phyloP scores from a whole-genome alignment of 1,139 yeast species.

The Debaryomycetaceae sp. region DNA sequence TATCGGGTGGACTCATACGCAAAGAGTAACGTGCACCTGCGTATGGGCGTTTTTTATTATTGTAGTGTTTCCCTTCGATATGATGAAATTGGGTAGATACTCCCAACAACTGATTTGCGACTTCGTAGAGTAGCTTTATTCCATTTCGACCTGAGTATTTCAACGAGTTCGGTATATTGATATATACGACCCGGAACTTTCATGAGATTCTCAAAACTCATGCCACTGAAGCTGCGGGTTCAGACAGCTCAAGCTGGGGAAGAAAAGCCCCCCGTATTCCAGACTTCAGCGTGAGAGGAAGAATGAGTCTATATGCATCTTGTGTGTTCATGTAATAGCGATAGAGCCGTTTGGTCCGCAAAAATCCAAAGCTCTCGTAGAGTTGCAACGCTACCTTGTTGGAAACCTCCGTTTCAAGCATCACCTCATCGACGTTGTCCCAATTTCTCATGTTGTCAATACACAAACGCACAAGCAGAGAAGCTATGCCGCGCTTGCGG shows the following conservation, averaged over 20 bases:
- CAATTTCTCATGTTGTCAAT: constrained; percentile 62
- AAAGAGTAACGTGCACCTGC: no score
- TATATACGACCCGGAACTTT: no score
- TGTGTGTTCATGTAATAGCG: constrained; percentile 88
- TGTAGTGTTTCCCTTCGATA: no score
- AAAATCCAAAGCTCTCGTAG: constrained; percentile 85
- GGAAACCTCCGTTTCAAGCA: constrained; percentile 86
- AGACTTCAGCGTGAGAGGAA: constrained; percentile 31
- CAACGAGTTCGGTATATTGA: no score
- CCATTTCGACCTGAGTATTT: no score
- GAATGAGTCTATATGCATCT: constrained; percentile 82
- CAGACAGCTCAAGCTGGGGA: constrained; percentile 10
- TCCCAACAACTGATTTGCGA: no score
- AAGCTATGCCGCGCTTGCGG: constrained; percentile 82
- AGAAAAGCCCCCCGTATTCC: constrained; percentile 33
- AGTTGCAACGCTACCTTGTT: constrained; percentile 72
- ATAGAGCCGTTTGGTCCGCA: constrained; percentile 75
- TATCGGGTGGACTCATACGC: no score
- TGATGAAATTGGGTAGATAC: no score
- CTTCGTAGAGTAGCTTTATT: no score
- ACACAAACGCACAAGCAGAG: constrained; percentile 58
- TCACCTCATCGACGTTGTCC: constrained; percentile 76
- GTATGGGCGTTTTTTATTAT: no score
- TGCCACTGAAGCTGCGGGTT: not conserved
- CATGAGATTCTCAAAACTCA: no score